Evolutionary conservation across 192 early-diverging fungal species (phyloP), one percentile per base, ranked within the genome.

Genomic region (Phlyctochytrium bullatum): DNA sequence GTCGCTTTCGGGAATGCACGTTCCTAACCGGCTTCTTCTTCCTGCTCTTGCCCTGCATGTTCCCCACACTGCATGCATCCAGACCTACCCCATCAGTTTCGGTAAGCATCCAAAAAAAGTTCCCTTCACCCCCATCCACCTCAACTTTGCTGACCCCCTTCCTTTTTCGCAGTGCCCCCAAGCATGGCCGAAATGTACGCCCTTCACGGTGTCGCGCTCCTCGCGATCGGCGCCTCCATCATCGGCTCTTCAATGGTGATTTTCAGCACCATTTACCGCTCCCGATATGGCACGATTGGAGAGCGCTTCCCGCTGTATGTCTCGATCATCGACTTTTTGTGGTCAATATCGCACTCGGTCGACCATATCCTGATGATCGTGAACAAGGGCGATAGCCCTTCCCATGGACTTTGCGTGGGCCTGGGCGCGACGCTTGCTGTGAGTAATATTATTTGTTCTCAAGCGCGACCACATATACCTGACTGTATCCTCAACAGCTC

Each of bases 261-360:
- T 14, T 47, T 47, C 20, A 14, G 10, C 6, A 47, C 40, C 20
- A 47, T 47, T 20, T 20, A 20, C 10, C 6, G 40, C 6, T 47
- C 40, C 10, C 6, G 20, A 47, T 47, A 47, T 20, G 6, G 10
- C 6, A 47, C 40, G 20, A 47, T 47, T 14, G 40, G 40, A 6
- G 40, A 47, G 40, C 40, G 40, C 40, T 47, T 47, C 40, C 40
- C 40, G 40, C 40, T 47, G 10, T 47, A 47, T 20, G 40, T 47
- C 20, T 6, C 40, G 10, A 47, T 47, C 40, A 47, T 47, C 20
- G 40, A 47, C 20, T 47, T 47, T 20, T 14, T 47, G 40, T 47
- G 40, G 40, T 14, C 10, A 6, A 20, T 47, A 6, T 47, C 40
- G 20, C 40, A 47, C 20, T 47, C 40, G 20, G 20, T 47, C 40